These are phyloP conservation scores for Gaillardinia entomophila DNA, from an alignment of 805 yeast genomes.

Conservation along the genomic window DNA sequence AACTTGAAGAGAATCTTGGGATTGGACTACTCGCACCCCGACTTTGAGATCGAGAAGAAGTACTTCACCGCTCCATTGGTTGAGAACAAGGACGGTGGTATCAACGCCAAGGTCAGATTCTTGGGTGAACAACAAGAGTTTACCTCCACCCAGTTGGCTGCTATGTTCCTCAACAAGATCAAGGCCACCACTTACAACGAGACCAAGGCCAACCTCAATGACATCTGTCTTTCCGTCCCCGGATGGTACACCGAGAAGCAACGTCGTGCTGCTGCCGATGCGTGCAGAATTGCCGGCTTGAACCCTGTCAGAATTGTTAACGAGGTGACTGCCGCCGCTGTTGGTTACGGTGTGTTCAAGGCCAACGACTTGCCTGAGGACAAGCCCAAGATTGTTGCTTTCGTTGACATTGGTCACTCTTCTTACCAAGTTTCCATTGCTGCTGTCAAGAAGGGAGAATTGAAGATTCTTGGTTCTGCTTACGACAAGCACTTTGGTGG, in stretches of 20 bases:
- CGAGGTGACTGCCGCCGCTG: slow-evolving; percentile 98
- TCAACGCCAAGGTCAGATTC: slow-evolving; percentile 83
- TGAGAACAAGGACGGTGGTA: slow-evolving; percentile 63
- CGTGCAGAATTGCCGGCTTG: slow-evolving; percentile 91
- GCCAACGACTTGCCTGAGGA: slow-evolving; percentile 89
- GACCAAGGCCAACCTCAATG: slow-evolving; percentile 75
- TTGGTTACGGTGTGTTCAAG: slow-evolving; percentile 98
- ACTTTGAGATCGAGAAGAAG: slow-evolving; percentile 66
- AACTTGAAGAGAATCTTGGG: slow-evolving; percentile 93
- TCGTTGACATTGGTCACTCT: slow-evolving; percentile 96
- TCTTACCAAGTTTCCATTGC: slow-evolving; percentile 86
- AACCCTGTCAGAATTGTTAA: slow-evolving; percentile 98
- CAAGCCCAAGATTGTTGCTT: slow-evolving; percentile 82
- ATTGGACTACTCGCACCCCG: slow-evolving; percentile 67
- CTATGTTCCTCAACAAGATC: slow-evolving; percentile 91
- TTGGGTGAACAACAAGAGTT: slow-evolving; percentile 73
- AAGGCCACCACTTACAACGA: slow-evolving; percentile 76
- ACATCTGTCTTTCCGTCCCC: slow-evolving; percentile 93
- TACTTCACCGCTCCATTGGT: slow-evolving; percentile 70
- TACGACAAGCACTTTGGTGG: slow-evolving; percentile 98
- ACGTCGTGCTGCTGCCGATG: slow-evolving; percentile 94
- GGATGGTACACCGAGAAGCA: slow-evolving; percentile 95
- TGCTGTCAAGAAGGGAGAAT: slow-evolving; percentile 92
- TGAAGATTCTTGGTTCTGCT: slow-evolving; percentile 87
- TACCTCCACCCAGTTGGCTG: slow-evolving; percentile 85